Conservation (phyloP, 2,329 filamentous ascomycete genomes). For the Colletotrichum gigasporum region DNA sequence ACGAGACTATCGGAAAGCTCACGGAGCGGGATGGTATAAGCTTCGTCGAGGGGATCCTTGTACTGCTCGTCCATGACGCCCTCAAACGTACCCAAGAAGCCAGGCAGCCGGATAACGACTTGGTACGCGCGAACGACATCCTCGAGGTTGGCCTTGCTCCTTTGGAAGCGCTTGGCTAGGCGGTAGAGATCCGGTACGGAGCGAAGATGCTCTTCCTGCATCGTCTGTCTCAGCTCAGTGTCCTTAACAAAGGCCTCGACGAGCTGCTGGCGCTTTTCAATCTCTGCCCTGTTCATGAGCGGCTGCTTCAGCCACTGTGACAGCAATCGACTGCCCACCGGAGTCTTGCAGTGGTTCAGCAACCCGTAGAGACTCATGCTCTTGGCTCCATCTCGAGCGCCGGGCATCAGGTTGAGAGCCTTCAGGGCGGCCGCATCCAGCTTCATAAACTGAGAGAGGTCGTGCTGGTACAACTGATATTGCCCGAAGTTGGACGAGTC, state of each 20-base stretch:
- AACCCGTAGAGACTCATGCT: constrained; percentile 96
- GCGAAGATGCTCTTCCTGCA: constrained; percentile 95
- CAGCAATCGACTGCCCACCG: constrained; percentile 86
- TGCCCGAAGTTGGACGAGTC: constrained; percentile 96
- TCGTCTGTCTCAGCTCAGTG: constrained; percentile 90
- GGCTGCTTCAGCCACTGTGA: constrained; percentile 99
- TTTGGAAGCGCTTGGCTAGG: constrained; percentile 93
- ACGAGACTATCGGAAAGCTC: constrained; percentile 80
- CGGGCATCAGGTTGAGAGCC: constrained; percentile 96
- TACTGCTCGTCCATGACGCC: constrained; percentile 96
- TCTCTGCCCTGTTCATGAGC: constrained; percentile 88
- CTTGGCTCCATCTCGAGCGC: constrained; percentile 92
- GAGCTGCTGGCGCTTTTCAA: constrained; percentile 90
- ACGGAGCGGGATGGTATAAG: constrained; percentile 86
- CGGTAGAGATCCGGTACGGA: constrained; percentile 95
- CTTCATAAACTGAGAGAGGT: constrained; percentile 98
- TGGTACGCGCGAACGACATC: constrained; percentile 97
- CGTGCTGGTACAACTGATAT: constrained; percentile 96
- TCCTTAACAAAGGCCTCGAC: constrained; percentile 95
- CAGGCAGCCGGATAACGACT: constrained; percentile 89
- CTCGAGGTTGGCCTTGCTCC: constrained; percentile 88
- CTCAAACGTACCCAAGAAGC: constrained; percentile 88
- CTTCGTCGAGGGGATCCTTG: constrained; percentile 83
- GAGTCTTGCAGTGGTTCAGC: constrained; percentile 97
- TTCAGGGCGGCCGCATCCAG: constrained; percentile 93